Evolutionary conservation across 371 early-diverging fungal genomes (phyloP).

Genomic region (Zychaea mexicana): DNA sequence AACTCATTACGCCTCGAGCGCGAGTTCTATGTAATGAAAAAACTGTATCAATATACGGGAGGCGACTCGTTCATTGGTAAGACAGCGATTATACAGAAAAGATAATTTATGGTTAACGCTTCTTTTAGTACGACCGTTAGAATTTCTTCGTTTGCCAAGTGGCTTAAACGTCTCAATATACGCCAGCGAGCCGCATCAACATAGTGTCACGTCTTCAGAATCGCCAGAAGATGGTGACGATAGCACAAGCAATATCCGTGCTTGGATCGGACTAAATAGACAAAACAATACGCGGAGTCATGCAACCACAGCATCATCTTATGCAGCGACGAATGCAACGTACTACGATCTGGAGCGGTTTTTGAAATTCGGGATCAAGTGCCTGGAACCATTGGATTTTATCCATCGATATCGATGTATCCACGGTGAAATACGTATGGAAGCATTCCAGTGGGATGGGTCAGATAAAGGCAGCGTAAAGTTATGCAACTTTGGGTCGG

Average conservation of each 20-base stretch:
- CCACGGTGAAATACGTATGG: constrained; percentile 42
- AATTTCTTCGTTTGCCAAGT: constrained; percentile 35
- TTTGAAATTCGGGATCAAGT: constrained; percentile 44
- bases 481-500: constrained; percentile 41
- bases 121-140: constrained; percentile 40
- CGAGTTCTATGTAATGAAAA: constrained; percentile 45
- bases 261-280: too few relatives aligned
- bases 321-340: too few relatives aligned
- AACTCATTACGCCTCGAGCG: constrained; percentile 41
- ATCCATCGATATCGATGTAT: constrained; percentile 42
- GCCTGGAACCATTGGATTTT: constrained; percentile 45
- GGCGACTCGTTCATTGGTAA: constrained; percentile 40
- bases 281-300: too few relatives aligned
- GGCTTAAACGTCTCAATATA: constrained; percentile 38
- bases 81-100: not conserved
- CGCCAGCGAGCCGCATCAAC: too few relatives aligned
- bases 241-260: not conserved
- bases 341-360: constrained; percentile 25
- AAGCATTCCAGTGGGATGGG: constrained; percentile 44
- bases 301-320: too few relatives aligned
- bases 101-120: too few relatives aligned
- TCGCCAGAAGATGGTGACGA: constrained; percentile 17
- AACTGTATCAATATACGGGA: constrained; percentile 35
- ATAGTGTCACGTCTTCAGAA: too few relatives aligned
- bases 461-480: constrained; percentile 31